Conservation (phyloP, 306 rosid genomes). For the Acmispon strigosus region DNA sequence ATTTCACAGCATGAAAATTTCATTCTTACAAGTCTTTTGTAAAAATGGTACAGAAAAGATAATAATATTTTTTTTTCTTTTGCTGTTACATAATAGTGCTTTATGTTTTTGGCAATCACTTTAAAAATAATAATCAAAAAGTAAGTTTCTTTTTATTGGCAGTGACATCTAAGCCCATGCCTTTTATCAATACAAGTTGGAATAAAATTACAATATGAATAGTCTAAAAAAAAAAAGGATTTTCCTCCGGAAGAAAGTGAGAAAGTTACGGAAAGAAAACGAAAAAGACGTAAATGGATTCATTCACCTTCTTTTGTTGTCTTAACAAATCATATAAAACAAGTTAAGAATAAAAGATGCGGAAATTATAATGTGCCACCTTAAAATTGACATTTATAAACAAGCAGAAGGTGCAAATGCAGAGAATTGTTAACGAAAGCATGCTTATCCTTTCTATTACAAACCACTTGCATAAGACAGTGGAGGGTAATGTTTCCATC, state of each 20-base stretch:
- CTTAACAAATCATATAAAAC: not conserved
- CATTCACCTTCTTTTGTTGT: slow-evolving; percentile 5
- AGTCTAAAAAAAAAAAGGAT: no score
- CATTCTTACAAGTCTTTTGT: no score
- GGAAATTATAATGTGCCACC: slow-evolving; percentile 22
- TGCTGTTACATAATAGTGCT: no score
- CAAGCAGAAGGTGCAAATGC: slow-evolving; percentile 12
- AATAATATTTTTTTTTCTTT: no score
- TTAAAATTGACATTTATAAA: slow-evolving; percentile 24
- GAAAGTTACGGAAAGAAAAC: not conserved
- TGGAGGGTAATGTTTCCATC: slow-evolving; percentile 7
- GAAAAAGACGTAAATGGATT: slow-evolving; percentile 11
- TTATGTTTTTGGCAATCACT: no score
- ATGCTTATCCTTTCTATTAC: slow-evolving; percentile 1
- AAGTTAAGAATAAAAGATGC: slow-evolving; percentile 15
- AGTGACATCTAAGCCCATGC: not conserved
- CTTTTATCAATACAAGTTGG: not conserved
- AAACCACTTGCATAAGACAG: slow-evolving; percentile 4
- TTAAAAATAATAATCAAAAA: not conserved
- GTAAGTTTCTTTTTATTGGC: not conserved
- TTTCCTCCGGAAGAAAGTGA: not conserved
- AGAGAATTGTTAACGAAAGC: slow-evolving; percentile 16
- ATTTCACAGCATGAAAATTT: no score
- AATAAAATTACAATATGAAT: not conserved
- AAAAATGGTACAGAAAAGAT: no score